These are phyloP conservation scores for Cenococcum geophilum DNA, from an alignment of 495 filamentous ascomycete species.

Conservation along the genomic window DNA sequence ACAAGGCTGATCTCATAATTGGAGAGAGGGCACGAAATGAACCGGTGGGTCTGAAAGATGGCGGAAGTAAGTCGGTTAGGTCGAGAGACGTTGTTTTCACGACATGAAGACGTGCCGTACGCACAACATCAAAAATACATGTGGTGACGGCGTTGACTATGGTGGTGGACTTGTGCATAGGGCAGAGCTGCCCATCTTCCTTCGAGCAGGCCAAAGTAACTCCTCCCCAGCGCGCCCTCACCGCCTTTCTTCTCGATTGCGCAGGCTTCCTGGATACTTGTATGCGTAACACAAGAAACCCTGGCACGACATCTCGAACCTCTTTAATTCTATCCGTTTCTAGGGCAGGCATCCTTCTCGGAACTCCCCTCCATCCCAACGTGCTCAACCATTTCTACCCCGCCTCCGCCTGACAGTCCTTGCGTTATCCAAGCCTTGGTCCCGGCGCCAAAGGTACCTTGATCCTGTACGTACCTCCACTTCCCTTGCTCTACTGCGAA, in stretches of 20 bases:
- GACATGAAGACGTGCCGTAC: constrained; percentile 4
- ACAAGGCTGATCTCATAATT: too few species aligned
- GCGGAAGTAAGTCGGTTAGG: background rate
- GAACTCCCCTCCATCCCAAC: background rate
- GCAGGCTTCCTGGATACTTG: constrained; percentile 16
- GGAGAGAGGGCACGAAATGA: too few species aligned
- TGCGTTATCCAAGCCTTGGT: constrained; percentile 20
- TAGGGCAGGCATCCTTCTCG: background rate
- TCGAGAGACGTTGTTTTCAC: constrained; percentile 1
- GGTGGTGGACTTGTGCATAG: background rate
- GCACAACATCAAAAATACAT: background rate
- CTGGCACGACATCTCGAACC: background rate
- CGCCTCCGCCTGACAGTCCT: constrained; percentile 5
- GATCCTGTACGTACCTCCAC: background rate
- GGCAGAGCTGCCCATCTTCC: too few species aligned
- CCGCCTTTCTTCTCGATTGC: constrained; percentile 24
- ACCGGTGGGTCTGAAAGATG: too few species aligned
- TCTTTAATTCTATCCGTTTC: background rate
- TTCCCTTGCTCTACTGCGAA: background rate
- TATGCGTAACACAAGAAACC: background rate
- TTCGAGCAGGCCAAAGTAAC: too few species aligned
- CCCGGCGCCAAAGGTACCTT: constrained; percentile 23
- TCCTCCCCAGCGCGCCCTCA: constrained; percentile 1
- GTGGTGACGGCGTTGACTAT: background rate
- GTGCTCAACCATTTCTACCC: background rate